Percentiles rank a stretch among this genome's conserved stretches.
phyloP scores from a whole-genome alignment of 2,329 filamentous ascomycete genomes.

The Sordariomycetes sp. region DNA sequence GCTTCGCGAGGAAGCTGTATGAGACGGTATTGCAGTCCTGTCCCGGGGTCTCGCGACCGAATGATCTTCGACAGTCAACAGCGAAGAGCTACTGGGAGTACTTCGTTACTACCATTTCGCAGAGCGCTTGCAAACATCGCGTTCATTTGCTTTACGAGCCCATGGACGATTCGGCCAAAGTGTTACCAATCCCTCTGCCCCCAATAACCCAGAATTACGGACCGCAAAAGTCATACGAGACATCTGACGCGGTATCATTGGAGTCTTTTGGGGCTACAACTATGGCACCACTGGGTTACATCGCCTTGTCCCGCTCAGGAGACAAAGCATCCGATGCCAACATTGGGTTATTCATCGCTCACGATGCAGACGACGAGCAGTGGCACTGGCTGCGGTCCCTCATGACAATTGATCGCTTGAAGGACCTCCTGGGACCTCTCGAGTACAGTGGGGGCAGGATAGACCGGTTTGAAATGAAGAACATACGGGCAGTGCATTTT shows the following conservation, averaged over 20 bases:
- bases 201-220: slow-evolving; percentile 8
- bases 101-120: slow-evolving; percentile 14
- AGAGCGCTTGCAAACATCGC: no score
- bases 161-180: slow-evolving; percentile 7
- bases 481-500: slow-evolving; percentile 22
- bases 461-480: slow-evolving; percentile 32
- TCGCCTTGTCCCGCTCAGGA: no score
- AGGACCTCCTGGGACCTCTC: slow-evolving; percentile 21
- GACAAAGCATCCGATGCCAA: no score
- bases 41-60: slow-evolving; percentile 29
- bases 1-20: slow-evolving; percentile 10
- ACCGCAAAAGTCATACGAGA: slow-evolving; percentile 10
- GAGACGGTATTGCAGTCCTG: slow-evolving; percentile 25
- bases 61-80: slow-evolving; percentile 25
- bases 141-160: slow-evolving; percentile 6
- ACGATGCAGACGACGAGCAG: background rate
- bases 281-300: slow-evolving; percentile 15
- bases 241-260: no score
- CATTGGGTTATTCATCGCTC: no score
- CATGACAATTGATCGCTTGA: slow-evolving; percentile 27
- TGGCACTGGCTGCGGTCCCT: no score
- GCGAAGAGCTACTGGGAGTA: slow-evolving; percentile 14
- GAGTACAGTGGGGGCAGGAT: no score
- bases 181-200: slow-evolving; percentile 9
- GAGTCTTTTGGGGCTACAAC: no score